phyloP scores from a whole-genome alignment of 1,139 yeast species.

The Magnusiomyces paraingens region DNA sequence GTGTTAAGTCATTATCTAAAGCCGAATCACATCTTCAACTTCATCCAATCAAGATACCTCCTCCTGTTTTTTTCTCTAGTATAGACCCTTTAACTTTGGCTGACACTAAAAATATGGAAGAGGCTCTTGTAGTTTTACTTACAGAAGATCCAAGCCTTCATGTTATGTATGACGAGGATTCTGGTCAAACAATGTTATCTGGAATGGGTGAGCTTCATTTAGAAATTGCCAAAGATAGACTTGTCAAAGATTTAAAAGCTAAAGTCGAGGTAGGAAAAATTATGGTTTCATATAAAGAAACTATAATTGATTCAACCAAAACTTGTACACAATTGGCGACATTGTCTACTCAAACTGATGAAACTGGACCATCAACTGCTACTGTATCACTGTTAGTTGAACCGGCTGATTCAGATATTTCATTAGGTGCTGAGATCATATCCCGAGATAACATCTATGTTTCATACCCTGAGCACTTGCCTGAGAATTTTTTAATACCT shows the following conservation, averaged over 20 bases:
- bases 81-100: slow-evolving; percentile 82
- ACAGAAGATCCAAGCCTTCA: slow-evolving; percentile 81
- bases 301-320: slow-evolving; percentile 33
- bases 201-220: slow-evolving; percentile 97
- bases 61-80: slow-evolving; percentile 84
- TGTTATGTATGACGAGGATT: slow-evolving; percentile 66
- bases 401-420: slow-evolving; percentile 46
- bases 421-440: slow-evolving; percentile 28
- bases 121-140: slow-evolving; percentile 55
- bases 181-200: slow-evolving; percentile 78
- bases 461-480: slow-evolving; percentile 29
- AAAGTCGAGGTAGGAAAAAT: slow-evolving; percentile 73
- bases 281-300: slow-evolving; percentile 84
- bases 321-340: slow-evolving; percentile 26
- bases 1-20: slow-evolving; percentile 32
- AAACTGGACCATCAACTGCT: slow-evolving; percentile 18
- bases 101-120: slow-evolving; percentile 62
- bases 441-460: slow-evolving; percentile 37
- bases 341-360: slow-evolving; percentile 7
- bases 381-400: slow-evolving; percentile 43
- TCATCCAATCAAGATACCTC: slow-evolving; percentile 78
- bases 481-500: slow-evolving; percentile 27
- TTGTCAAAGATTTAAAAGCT: slow-evolving; percentile 74
- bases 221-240: slow-evolving; percentile 76
- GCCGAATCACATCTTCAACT: slow-evolving; percentile 43